Percentiles rank a stretch among this genome's conserved stretches.
Conservation (phyloP, 345 rosid species). For the Pugionium dolabratum region DNA sequence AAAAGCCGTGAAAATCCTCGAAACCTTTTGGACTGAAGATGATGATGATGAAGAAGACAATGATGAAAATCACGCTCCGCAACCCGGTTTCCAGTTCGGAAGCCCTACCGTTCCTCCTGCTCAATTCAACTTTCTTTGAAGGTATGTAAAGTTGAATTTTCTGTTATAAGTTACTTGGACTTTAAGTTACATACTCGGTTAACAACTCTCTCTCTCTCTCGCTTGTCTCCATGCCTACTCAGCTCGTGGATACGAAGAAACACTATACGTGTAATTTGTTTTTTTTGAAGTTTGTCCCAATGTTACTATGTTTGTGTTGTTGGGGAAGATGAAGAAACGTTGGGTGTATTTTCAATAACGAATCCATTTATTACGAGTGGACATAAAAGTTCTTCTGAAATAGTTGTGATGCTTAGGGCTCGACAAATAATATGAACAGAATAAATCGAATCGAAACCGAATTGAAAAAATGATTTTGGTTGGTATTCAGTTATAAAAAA, state of each 20-base stretch:
- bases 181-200: background rate
- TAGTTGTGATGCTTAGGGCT: no score
- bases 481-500: no score
- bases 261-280: background rate
- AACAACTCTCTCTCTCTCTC: background rate
- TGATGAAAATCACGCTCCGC: constrained; percentile 68
- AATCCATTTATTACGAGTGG: constrained; percentile 5
- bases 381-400: background rate
- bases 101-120: constrained; percentile 57
- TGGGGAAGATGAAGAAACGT: constrained; percentile 17
- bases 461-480: no score
- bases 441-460: no score
- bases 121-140: constrained; percentile 73
- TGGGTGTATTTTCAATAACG: background rate
- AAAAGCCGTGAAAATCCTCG: constrained; percentile 73
- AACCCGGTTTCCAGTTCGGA: constrained; percentile 69
- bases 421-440: no score
- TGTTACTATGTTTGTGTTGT: background rate
- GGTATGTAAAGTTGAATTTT: constrained; percentile 11
- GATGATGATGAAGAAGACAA: constrained; percentile 45
- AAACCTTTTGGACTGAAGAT: constrained; percentile 72
- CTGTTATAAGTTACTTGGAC: constrained; percentile 8
- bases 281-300: constrained; percentile 3
- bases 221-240: constrained; percentile 15
- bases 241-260: constrained; percentile 33